phyloP scores from a whole-genome alignment of 257 asterid genomes.

The Hygrophila difformis region DNA sequence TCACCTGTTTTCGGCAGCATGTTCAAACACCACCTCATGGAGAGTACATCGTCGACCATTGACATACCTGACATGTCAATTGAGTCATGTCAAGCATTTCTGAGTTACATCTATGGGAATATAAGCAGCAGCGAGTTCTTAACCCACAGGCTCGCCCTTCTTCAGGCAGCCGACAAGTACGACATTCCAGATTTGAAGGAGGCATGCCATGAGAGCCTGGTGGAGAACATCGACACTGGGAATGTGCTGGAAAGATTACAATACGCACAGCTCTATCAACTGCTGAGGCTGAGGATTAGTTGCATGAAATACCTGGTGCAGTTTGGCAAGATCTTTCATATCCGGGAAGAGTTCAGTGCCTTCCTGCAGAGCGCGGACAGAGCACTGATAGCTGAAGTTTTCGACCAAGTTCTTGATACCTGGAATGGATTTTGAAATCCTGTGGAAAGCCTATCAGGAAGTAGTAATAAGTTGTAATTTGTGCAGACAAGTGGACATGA shows the following conservation, averaged over 20 bases:
- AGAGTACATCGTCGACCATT: conserved; percentile 70
- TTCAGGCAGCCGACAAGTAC: conserved; percentile 86
- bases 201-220: conserved; percentile 69
- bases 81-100: conserved; percentile 72
- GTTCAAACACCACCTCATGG: conserved; percentile 37
- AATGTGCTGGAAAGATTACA: conserved; percentile 65
- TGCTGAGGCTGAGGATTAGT: conserved; percentile 24
- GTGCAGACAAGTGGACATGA: background rate
- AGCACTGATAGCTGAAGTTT: conserved; percentile 43
- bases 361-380: conserved; percentile 22
- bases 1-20: conserved; percentile 1
- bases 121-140: conserved; percentile 40
- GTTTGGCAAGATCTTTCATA: conserved; percentile 60
- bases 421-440: background rate
- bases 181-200: conserved; percentile 68
- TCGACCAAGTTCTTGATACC: conserved; percentile 37
- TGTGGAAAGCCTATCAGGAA: conserved; percentile 20
- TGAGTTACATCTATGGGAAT: conserved; percentile 68
- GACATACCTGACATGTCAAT: conserved; percentile 74
- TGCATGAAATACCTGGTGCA: conserved; percentile 58
- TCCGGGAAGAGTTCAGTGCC: background rate
- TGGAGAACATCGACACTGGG: conserved; percentile 46
- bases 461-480: too few species aligned
- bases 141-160: conserved; percentile 47
- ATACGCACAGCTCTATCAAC: conserved; percentile 40